Evolutionary conservation across 257 asterid genomes (phyloP), one percentile per base, ranked within the genome.

Genomic region (Fraxinus anomala): DNA sequence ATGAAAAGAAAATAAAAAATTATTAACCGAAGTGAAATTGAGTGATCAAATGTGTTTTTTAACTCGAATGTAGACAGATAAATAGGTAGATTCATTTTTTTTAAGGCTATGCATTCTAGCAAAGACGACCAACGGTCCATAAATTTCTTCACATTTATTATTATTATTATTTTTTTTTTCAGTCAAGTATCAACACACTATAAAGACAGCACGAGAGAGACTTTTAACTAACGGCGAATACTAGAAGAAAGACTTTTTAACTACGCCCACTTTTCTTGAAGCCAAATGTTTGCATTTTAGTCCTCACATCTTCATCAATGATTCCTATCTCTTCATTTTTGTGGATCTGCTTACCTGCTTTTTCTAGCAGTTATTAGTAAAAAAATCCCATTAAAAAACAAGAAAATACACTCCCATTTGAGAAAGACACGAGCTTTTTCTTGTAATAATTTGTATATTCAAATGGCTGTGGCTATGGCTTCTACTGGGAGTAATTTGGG

Each of bases 401-500:
- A 10, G 68, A 8, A 1, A 61, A 6, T 0, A 6, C 65, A 54
- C 9, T 3, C 26, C 26, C 65, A 17, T 54, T 54, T 54, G 24
- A n/a, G 65, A 54, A 54, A 19, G 61, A 51, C 74, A 39, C 66
- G 19, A 23, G 4, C 34, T 24, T 63, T 63, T 63, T 10, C 9
- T 63, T 23, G 34, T 24, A 63, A 24, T 24, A 63, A 9, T 63
- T 63, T 63, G 69, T 76, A 21, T n/a, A 24, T 30, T 66, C n/a
- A 63, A 85, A 91, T 91, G 97, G 92, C 92, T 80, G 91, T 87
- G 80, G 88, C 97, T 78, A 91, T 92, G 96, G 96, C 96, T 84
- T 94, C 92, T 44, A 81, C 82, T 72, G 94, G 91, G 75, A 78
- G 77, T 68, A 82, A 80, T 77, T 78, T 89, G 81, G 90, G 91